Percentiles rank a stretch among this genome's conserved stretches.
Conservation (phyloP, 2,329 filamentous ascomycete genomes). For the Aspergillus sp. region DNA sequence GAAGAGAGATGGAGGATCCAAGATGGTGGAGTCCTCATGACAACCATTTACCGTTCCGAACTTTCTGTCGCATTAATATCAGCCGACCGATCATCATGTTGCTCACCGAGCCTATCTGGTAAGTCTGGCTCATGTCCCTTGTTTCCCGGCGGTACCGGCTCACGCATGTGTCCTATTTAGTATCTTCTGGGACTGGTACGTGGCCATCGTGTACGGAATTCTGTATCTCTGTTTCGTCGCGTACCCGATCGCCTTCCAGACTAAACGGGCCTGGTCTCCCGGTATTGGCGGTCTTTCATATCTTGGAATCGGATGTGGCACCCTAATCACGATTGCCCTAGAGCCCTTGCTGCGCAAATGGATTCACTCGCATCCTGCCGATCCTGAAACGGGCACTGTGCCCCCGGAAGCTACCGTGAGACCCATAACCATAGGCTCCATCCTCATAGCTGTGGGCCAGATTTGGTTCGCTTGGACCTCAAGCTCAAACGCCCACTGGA, state of each 20-base stretch:
- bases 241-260: constrained; percentile 73
- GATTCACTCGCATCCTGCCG: constrained; percentile 65
- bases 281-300: constrained; percentile 70
- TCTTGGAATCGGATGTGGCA: constrained; percentile 57
- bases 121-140: constrained; percentile 21
- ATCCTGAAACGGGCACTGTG: constrained; percentile 63
- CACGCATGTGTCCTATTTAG: too few relatives aligned
- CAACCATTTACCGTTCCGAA: too few relatives aligned
- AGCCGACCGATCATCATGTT: constrained; percentile 68
- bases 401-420: constrained; percentile 73
- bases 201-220: constrained; percentile 72
- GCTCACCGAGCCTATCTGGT: constrained; percentile 78
- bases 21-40: constrained; percentile 77
- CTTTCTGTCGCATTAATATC: too few relatives aligned
- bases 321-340: constrained; percentile 41
- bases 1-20: constrained; percentile 60
- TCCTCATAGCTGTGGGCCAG: constrained; percentile 68
- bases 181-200: constrained; percentile 64
- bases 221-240: constrained; percentile 85
- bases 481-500: constrained; percentile 68
- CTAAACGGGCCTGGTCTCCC: constrained; percentile 66
- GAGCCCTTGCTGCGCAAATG: constrained; percentile 65
- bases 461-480: constrained; percentile 84
- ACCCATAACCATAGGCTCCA: constrained; percentile 66
- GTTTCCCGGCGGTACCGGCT: too few relatives aligned